These are phyloP conservation scores for Calycina herbarum DNA, from an alignment of 2,329 filamentous ascomycete genomes.

Conservation along the genomic window DNA sequence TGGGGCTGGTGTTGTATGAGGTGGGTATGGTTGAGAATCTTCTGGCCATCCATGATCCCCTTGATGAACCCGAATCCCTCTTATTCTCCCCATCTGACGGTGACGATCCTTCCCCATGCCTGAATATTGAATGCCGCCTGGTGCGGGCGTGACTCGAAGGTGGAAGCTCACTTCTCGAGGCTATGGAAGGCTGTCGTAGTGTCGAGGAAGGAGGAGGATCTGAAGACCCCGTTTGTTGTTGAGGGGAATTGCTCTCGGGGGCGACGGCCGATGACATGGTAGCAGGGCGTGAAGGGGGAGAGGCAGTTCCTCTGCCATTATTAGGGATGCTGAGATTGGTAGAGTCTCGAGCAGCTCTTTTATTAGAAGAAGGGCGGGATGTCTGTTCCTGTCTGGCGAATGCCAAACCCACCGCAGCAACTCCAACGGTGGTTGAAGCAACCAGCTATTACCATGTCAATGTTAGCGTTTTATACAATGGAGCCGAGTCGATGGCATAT, in stretches of 20 bases:
- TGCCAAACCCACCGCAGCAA: conserved; percentile 37
- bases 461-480: conserved; percentile 7
- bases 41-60: conserved; percentile 67
- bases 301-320: conserved; percentile 22
- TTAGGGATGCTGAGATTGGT: conserved; percentile 27
- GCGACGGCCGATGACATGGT: conserved; percentile 35
- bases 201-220: conserved; percentile 22
- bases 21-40: conserved; percentile 66
- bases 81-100: conserved; percentile 28
- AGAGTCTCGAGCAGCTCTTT: conserved; percentile 31
- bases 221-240: conserved; percentile 20
- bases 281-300: conserved; percentile 31
- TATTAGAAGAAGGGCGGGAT: conserved; percentile 34
- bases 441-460: conserved; percentile 34
- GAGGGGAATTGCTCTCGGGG: conserved; percentile 24
- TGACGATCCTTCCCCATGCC: conserved; percentile 28
- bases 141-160: conserved; percentile 24
- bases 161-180: conserved; percentile 27
- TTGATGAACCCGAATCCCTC: conserved; percentile 60
- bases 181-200: conserved; percentile 21
- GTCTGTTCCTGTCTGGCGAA: conserved; percentile 36
- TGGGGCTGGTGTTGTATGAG: conserved; percentile 63
- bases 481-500: not conserved
- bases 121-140: conserved; percentile 30
- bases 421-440: conserved; percentile 39